Conservation (phyloP, 345 rosid genomes). For the Nasturtium officinale region DNA sequence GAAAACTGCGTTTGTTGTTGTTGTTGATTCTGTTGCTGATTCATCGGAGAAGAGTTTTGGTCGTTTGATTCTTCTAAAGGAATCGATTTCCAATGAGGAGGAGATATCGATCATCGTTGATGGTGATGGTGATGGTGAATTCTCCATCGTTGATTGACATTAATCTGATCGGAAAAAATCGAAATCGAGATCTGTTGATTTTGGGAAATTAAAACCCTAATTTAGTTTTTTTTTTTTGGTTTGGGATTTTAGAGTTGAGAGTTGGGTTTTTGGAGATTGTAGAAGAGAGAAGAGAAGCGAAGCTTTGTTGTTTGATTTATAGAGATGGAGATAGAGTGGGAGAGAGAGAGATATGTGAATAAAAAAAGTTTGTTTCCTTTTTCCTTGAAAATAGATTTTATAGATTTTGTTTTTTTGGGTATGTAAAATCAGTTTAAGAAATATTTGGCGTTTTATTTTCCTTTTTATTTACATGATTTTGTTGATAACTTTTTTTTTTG, state of each 20-base stretch:
- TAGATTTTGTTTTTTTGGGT: not conserved
- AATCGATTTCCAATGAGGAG: not conserved
- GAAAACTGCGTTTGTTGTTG: conserved; percentile 42
- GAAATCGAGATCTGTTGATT: not conserved
- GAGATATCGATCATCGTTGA: conserved; percentile 22
- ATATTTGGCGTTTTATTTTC: too few species aligned
- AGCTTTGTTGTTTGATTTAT: not conserved
- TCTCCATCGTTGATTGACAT: conserved; percentile 22
- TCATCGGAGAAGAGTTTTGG: conserved; percentile 2
- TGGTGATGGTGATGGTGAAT: too few species aligned
- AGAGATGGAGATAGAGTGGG: not conserved
- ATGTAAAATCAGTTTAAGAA: too few species aligned
- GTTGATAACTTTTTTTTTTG: too few species aligned
- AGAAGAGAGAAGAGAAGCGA: not conserved
- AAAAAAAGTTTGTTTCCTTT: not conserved
- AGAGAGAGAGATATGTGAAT: not conserved
- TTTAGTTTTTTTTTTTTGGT: not conserved
- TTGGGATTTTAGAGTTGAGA: not conserved
- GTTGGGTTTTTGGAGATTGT: not conserved
- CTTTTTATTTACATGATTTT: too few species aligned
- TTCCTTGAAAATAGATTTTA: not conserved
- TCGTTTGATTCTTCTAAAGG: conserved; percentile 27
- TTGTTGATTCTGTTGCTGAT: not conserved
- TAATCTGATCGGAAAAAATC: not conserved
- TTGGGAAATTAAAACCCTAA: not conserved